Evolutionary conservation across 352 stramenopile species (phyloP), one percentile per base, ranked within the genome.

Genomic region (Phytophthora fragariae): DNA sequence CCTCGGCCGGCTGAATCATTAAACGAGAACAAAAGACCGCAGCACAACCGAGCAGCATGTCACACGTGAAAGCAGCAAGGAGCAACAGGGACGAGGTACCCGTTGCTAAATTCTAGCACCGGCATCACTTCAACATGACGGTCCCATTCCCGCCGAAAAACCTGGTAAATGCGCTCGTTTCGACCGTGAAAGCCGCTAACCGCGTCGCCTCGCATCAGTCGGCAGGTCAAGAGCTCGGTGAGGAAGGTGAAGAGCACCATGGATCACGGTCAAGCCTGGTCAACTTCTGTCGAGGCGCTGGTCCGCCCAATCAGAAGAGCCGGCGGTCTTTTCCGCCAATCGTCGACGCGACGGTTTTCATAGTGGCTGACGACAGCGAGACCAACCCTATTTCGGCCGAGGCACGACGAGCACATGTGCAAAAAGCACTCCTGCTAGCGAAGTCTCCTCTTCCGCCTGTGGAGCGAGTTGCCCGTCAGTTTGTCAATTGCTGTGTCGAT

Each of bases 1-100:
- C n/a, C 8, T 85, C 6, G 82, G 82, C 24, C 66, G 68, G 1
- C 62, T 89, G n/a, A 57, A 57, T 8, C 6, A 53, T 27, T 67
- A 76, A 52, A n/a, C 41, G 14, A 49, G 35, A 14, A 41, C 35
- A 41, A 41, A 15, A 41, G 5, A 12, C 35, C 35, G 10, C 35
- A 15, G 9, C 41, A 49, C 12, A 11, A 49, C 12, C 41, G 14
- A 49, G 41, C 41, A 49, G 15, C 35, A 15, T 41, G 35, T 41
- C 35, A 41, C 35, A 41, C 35, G 35, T 15, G 11, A 12, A 12
- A 41, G 10, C 35, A 10, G 35, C 11, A 41, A 41, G 35, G 2
- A 5, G 10, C 10, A 41, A 41, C 35, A 15, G 35, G 35, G 35
- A 41, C 35, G 35, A 27, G 24, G 24, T 27, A 27, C 24, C 24